These are phyloP conservation scores for Penicillium sp. DNA, from an alignment of 2,329 filamentous ascomycete species.

Conservation along the genomic window DNA sequence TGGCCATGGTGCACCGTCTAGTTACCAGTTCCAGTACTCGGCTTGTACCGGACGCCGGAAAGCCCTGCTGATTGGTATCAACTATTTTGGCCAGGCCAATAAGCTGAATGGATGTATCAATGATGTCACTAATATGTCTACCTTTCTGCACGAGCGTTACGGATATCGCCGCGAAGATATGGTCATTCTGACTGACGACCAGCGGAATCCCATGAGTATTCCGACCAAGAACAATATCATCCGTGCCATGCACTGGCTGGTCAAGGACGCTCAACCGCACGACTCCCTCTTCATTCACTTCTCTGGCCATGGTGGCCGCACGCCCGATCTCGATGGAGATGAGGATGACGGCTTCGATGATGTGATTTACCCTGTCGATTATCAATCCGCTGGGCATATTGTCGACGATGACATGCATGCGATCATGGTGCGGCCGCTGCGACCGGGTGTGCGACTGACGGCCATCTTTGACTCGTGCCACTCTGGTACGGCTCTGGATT, in stretches of 20 bases:
- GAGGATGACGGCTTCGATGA: constrained; percentile 77
- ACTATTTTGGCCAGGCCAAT: constrained; percentile 90
- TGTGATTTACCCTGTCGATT: constrained; percentile 78
- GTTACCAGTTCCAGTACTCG: constrained; percentile 90
- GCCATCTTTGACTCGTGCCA: constrained; percentile 71
- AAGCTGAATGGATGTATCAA: constrained; percentile 93
- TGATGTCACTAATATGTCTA: constrained; percentile 95
- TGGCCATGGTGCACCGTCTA: constrained; percentile 75
- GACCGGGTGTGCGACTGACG: constrained; percentile 78
- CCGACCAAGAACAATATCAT: constrained; percentile 94
- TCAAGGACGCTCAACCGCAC: constrained; percentile 87
- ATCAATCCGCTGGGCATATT: constrained; percentile 69
- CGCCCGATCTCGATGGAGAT: constrained; percentile 72
- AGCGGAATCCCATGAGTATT: constrained; percentile 95
- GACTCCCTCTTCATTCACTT: constrained; percentile 98
- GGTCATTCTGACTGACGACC: constrained; percentile 94
- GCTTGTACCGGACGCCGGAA: constrained; percentile 86
- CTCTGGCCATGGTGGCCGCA: constrained; percentile 80
- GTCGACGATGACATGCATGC: constrained; percentile 78
- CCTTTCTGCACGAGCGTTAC: constrained; percentile 81
- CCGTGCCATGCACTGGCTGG: constrained; percentile 97
- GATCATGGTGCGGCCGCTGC: constrained; percentile 76
- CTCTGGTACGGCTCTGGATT: constrained; percentile 67
- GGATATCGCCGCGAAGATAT: constrained; percentile 94
- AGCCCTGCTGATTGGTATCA: constrained; percentile 90